Conservation (phyloP, 78 protist species). For the Dictyostelium firmibasis region DNA sequence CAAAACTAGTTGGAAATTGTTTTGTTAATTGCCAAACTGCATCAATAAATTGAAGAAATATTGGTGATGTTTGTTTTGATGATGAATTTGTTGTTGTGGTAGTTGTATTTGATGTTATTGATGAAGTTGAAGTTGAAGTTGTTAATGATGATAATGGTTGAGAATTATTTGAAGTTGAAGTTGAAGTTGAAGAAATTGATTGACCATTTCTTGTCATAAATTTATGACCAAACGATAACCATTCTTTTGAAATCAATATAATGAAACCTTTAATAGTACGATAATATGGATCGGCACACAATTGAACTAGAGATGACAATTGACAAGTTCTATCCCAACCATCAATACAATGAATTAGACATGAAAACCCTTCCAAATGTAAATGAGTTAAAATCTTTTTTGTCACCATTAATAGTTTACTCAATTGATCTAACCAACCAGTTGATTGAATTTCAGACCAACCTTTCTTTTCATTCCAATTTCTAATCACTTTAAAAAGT, state of each 20-base stretch:
- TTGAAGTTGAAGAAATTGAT: neutral
- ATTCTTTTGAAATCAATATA: conserved; percentile 91
- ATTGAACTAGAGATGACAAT: conserved; percentile 66
- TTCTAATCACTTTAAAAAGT: neutral
- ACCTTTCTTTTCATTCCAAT: conserved; percentile 71
- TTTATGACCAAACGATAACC: conserved; percentile 88
- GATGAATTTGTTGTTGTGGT: neutral
- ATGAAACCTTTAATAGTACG: conserved; percentile 93
- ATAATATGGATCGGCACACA: conserved; percentile 93
- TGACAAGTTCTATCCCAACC: conserved; percentile 98
- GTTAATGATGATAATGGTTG: too few relatives aligned
- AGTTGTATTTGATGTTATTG: neutral
- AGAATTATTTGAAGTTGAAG: too few relatives aligned
- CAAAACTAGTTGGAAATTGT: conserved; percentile 86
- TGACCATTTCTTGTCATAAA: conserved; percentile 81
- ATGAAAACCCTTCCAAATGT: conserved; percentile 30
- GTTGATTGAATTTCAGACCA: conserved; percentile 32
- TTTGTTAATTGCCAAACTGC: conserved; percentile 90
- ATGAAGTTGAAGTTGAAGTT: neutral
- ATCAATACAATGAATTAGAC: conserved; percentile 96
- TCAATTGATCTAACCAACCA: conserved; percentile 67
- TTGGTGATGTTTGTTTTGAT: conserved; percentile 87
- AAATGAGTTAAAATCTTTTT: conserved; percentile 21
- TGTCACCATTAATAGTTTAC: conserved; percentile 39
- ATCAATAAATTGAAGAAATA: conserved; percentile 96